These are phyloP conservation scores for Canariomyces notabilis DNA, from an alignment of 2,329 filamentous ascomycete genomes.

Conservation along the genomic window DNA sequence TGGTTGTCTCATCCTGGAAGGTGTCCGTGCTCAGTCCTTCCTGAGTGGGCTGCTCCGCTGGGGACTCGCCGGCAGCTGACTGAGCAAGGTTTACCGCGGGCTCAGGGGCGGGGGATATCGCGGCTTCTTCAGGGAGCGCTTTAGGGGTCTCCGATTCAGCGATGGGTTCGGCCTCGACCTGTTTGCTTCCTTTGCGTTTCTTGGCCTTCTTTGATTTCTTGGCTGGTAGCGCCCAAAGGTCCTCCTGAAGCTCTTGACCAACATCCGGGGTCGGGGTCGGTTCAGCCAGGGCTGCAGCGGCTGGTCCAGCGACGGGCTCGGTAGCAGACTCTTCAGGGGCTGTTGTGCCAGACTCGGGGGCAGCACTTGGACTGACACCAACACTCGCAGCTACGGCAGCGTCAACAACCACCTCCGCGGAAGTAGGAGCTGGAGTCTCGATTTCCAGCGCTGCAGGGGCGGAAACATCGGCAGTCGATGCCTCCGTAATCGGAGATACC, in stretches of 20 bases:
- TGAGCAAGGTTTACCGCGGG: neutral
- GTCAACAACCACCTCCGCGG: neutral
- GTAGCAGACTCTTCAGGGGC: neutral
- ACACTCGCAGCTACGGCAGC: neutral
- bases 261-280: too few species aligned
- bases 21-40: neutral
- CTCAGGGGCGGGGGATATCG: neutral
- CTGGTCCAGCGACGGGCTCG: neutral
- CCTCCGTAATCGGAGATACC: neutral
- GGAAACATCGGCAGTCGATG: neutral
- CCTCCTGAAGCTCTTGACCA: constrained; percentile 4
- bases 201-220: constrained; percentile 21
- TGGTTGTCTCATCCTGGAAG: constrained; percentile 14
- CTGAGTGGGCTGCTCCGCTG: neutral
- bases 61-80: neutral
- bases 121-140: neutral
- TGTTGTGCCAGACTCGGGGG: neutral
- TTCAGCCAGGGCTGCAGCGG: too few species aligned
- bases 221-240: neutral
- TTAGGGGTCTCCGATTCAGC: neutral
- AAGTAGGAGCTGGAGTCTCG: neutral
- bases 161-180: neutral
- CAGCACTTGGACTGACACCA: neutral
- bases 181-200: constrained; percentile 18
- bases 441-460: neutral